Percentiles rank a stretch among this genome's conserved stretches.
phyloP scores from a whole-genome alignment of 2,329 filamentous ascomycete species.

The Pseudogymnoascus sp. region DNA sequence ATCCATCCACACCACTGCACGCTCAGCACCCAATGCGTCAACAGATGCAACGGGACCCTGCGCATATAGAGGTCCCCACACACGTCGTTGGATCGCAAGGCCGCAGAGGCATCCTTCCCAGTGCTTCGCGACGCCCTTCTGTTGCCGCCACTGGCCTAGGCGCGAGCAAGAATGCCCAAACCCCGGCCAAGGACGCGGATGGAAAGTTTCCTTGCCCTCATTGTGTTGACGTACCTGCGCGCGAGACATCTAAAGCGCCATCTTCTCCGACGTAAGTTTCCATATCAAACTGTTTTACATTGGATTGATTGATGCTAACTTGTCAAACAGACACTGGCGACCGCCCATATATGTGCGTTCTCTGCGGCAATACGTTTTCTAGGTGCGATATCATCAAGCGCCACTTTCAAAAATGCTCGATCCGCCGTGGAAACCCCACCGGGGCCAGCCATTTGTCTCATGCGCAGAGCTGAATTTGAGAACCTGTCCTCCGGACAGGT shows the following conservation, averaged over 20 bases:
- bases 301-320: constrained; percentile 22
- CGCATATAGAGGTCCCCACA: constrained; percentile 61
- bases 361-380: constrained; percentile 97
- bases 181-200: constrained; percentile 90
- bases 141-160: constrained; percentile 64
- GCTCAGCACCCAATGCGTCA: constrained; percentile 24
- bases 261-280: constrained; percentile 81
- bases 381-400: constrained; percentile 97
- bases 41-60: constrained; percentile 44
- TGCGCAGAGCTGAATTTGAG: too few relatives aligned
- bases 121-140: constrained; percentile 76
- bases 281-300: not conserved
- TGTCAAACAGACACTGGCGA: constrained; percentile 75
- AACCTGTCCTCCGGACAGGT: too few relatives aligned
- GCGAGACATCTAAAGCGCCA: constrained; percentile 97
- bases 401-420: constrained; percentile 98
- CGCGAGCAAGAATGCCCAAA: constrained; percentile 69
- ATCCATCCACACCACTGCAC: constrained; percentile 48
- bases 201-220: constrained; percentile 97
- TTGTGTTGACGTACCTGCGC: constrained; percentile 92
- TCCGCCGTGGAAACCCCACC: constrained; percentile 89
- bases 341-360: constrained; percentile 93
- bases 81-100: constrained; percentile 95
- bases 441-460: constrained; percentile 92
- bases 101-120: constrained; percentile 82